These are phyloP conservation scores for Ogataea degrootiae DNA, from an alignment of 805 yeast genomes.

Conservation along the genomic window DNA sequence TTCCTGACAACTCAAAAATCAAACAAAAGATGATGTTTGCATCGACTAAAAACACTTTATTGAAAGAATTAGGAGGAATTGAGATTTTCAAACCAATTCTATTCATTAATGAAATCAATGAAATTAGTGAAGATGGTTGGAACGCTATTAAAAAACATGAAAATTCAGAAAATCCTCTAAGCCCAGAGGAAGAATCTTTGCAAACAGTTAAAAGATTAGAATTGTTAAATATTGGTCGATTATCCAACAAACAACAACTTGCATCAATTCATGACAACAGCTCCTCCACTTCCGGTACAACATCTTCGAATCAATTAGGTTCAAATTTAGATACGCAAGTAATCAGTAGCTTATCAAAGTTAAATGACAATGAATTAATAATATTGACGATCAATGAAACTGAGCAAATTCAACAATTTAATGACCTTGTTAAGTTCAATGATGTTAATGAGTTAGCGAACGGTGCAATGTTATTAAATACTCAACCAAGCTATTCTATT, in stretches of 20 bases:
- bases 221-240: conserved; percentile 30
- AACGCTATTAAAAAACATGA: conserved; percentile 33
- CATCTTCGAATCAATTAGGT: conserved; percentile 10
- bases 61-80: conserved; percentile 62
- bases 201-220: conserved; percentile 42
- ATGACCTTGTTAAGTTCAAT: conserved; percentile 2
- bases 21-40: conserved; percentile 91
- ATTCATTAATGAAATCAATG: conserved; percentile 54
- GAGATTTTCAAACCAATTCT: conserved; percentile 46
- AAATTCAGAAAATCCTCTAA: conserved; percentile 41
- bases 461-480: conserved; percentile 28
- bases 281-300: too few relatives aligned
- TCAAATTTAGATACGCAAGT: conserved; percentile 7
- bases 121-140: conserved; percentile 48
- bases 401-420: conserved; percentile 43
- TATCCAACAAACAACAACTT: conserved; percentile 19
- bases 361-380: conserved; percentile 33
- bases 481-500: conserved; percentile 56
- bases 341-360: conserved; percentile 1
- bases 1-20: conserved; percentile 82
- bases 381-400: conserved; percentile 46
- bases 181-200: conserved; percentile 53
- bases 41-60: conserved; percentile 73
- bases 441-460: conserved; percentile 22
- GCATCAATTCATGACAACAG: conserved; percentile 14